These are phyloP conservation scores for Phaseolus lunatus DNA, from an alignment of 306 rosid genomes.

Conservation along the genomic window DNA sequence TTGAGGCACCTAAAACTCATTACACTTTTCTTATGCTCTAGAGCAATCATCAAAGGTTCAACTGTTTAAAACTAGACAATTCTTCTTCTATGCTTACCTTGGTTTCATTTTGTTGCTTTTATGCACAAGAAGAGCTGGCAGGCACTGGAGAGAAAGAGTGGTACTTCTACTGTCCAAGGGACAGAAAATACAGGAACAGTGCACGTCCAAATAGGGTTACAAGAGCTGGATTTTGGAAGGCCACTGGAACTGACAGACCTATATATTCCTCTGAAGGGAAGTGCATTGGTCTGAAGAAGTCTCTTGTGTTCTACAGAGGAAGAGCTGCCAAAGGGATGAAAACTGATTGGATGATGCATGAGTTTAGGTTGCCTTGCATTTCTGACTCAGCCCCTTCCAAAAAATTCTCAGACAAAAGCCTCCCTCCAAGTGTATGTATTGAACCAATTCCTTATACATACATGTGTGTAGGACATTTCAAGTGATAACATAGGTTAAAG, in stretches of 20 bases:
- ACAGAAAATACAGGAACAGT: conserved; percentile 78
- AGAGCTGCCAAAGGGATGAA: conserved; percentile 79
- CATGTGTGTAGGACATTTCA: background rate
- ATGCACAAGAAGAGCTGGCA: conserved; percentile 60
- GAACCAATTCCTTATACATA: background rate
- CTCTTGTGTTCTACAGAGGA: conserved; percentile 86
- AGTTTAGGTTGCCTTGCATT: conserved; percentile 72
- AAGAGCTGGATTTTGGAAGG: conserved; percentile 86
- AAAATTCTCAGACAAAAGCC: conserved; percentile 57
- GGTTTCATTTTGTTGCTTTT: background rate
- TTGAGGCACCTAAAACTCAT: background rate
- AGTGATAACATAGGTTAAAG: background rate
- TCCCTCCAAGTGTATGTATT: conserved; percentile 62
- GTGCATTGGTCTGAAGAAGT: conserved; percentile 86
- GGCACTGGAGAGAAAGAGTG: conserved; percentile 79
- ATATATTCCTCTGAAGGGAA: conserved; percentile 73
- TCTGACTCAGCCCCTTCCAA: conserved; percentile 51
- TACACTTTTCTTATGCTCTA: background rate
- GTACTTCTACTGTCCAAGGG: conserved; percentile 89
- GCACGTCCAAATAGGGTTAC: conserved; percentile 81
- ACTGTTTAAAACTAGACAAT: background rate
- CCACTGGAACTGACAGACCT: conserved; percentile 86
- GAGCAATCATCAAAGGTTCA: background rate
- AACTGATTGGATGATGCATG: conserved; percentile 98
- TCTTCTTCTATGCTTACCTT: background rate